Base-by-base conservation (phyloP, 2,329 filamentous ascomycete genomes). In the Xylaria sp. region DNA sequence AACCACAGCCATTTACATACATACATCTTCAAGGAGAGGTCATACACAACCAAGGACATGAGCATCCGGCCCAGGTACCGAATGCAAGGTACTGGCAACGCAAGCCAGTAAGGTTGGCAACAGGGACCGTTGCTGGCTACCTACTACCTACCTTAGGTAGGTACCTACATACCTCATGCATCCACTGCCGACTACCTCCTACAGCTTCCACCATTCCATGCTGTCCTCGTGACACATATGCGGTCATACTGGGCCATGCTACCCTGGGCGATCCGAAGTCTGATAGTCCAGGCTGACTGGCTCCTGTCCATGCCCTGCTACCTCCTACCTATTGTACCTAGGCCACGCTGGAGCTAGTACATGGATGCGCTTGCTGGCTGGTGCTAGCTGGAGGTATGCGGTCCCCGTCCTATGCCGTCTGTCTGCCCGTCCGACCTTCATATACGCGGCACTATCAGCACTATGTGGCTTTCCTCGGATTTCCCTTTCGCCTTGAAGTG, bases 401-500 rank as follows among this genome's bases (percentile, higher is more conserved):
- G n/a, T n/a, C n/a, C n/a, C n/a, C n/a, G n/a, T n/a, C n/a, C n/a
- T n/a, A n/a, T n/a, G n/a, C n/a, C n/a, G n/a, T n/a, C n/a, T 26
- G 9, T 5, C 24, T 26, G 24, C 24, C 24, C 24, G 24, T 26
- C 9, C 6, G 5, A 26, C 24, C 24, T 9, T 6, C 6, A 5
- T 26, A 34, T 34, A 3, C 29, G 5, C 8, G 11, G 8, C 29
- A 7, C 8, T 34, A 3, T 13, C 29, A 34, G n/a, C n/a, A n/a
- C n/a, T n/a, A n/a, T n/a, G n/a, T n/a, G n/a, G n/a, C 21, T n/a
- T 8, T 16, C 16, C 17, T 46, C 47, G 43, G 53, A 48, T 44
- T 26, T 9, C 45, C 46, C 56, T 44, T 51, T 50, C 44, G n/a
- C n/a, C n/a, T n/a, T n/a, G n/a, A n/a, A n/a, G n/a, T 41, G 53